Evolutionary conservation across 768 basidiomycete genomes (phyloP), one percentile per base, ranked within the genome.

Genomic region (Trametes villosa): DNA sequence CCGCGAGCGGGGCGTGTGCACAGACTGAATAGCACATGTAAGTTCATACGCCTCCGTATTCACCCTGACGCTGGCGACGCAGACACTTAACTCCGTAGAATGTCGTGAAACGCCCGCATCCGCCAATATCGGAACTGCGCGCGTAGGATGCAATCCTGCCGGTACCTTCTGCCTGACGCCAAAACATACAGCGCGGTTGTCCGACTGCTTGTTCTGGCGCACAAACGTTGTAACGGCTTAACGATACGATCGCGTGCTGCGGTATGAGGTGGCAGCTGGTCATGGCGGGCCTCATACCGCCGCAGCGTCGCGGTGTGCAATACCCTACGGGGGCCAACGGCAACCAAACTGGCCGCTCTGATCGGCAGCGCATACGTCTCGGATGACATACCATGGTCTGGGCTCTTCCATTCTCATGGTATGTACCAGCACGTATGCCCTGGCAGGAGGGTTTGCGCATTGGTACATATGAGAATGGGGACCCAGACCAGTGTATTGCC

Each of bases 321-420:
- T n/a, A n/a, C n/a, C n/a, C n/a, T n/a, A n/a, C n/a, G n/a, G n/a
- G n/a, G n/a, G n/a, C n/a, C n/a, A n/a, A n/a, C n/a, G n/a, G n/a
- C n/a, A n/a, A n/a, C n/a, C n/a, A n/a, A n/a, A n/a, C n/a, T n/a
- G n/a, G n/a, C n/a, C n/a, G n/a, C n/a, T n/a, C n/a, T n/a, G n/a
- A n/a, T 13, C 12, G 8, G 27, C 15, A 26, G n/a, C 6, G 22
- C 36, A 38, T 40, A 45, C 22, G 40, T 58, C 62, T 50, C 60
- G 47, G 45, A 31, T 44, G 33, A 41, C 47, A 45, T 62, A 58
- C 57, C 51, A 57, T 65, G 67, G 64, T 65, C 64, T 53, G 61
- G 58, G 57, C 48, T 65, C 67, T 67, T 67, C 67, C 67, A 67
- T 67, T 67, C 67, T 67, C 67, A 67, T 67, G 67, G 67, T 67